Percentiles rank a stretch among this genome's conserved stretches.
These are phyloP conservation scores for Phytophthora sp. DNA, from an alignment of 352 stramenopile species.

Conservation along the genomic window DNA sequence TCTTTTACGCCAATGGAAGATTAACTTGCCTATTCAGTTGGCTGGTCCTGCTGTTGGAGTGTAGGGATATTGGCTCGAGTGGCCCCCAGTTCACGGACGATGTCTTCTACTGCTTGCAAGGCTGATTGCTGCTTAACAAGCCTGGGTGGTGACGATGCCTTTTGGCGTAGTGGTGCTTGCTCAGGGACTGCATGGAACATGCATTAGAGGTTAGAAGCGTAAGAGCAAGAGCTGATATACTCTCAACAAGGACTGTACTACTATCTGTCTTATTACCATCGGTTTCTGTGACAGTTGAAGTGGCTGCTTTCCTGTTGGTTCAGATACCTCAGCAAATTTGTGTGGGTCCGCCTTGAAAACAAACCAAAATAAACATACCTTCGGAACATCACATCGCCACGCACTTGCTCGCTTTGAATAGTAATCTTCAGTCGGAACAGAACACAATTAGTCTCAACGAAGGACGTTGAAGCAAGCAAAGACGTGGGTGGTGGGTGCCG, in stretches of 20 bases:
- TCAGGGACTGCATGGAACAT: slow-evolving; percentile 11
- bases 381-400: slow-evolving; percentile 45
- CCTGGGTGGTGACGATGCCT: slow-evolving; percentile 12
- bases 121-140: slow-evolving; percentile 21
- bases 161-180: background rate
- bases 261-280: slow-evolving; percentile 4
- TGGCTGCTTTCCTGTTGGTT: slow-evolving; percentile 5
- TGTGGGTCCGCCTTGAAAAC: background rate
- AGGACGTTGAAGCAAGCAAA: background rate
- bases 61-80: slow-evolving; percentile 11
- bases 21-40: slow-evolving; percentile 13
- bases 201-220: slow-evolving; percentile 6
- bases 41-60: background rate
- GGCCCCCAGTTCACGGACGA: slow-evolving; percentile 42
- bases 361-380: slow-evolving; percentile 6
- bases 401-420: slow-evolving; percentile 31
- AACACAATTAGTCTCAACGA: background rate
- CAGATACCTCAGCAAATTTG: background rate
- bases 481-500: background rate
- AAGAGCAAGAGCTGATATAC: slow-evolving; percentile 2
- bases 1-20: slow-evolving; percentile 54
- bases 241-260: background rate
- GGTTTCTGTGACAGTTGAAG: slow-evolving; percentile 1
- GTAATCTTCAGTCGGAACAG: slow-evolving; percentile 25
- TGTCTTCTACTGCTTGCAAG: slow-evolving; percentile 42